These are phyloP conservation scores for Wickerhamiella qilinensis DNA, from an alignment of 805 yeast genomes.

Conservation along the genomic window DNA sequence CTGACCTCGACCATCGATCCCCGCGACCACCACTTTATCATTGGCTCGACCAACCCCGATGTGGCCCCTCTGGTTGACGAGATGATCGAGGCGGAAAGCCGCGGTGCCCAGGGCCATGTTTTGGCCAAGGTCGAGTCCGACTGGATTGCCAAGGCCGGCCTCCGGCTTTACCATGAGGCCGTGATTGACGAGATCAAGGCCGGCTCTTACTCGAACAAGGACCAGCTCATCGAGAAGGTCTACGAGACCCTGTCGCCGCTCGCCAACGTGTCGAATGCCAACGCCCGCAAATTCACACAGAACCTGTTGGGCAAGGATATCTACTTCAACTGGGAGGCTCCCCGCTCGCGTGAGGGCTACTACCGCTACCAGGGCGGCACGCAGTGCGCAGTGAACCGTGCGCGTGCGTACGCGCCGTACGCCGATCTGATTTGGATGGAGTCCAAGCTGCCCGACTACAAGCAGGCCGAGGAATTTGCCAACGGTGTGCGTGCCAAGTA, in stretches of 20 bases:
- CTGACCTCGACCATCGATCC: constrained; percentile 85
- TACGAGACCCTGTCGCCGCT: constrained; percentile 55
- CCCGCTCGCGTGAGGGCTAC: constrained; percentile 93
- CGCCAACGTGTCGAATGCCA: constrained; percentile 57
- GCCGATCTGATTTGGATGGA: constrained; percentile 98
- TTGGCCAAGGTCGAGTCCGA: constrained; percentile 61
- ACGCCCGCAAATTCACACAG: constrained; percentile 63
- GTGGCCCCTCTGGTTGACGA: constrained; percentile 57
- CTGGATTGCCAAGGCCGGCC: constrained; percentile 71
- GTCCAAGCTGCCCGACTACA: constrained; percentile 83
- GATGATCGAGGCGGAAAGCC: constrained; percentile 65
- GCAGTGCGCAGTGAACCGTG: constrained; percentile 93
- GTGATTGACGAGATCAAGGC: constrained; percentile 65
- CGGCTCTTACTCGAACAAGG: constrained; percentile 43
- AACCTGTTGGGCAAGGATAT: constrained; percentile 66
- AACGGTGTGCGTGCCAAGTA: constrained; percentile 65
- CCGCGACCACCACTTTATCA: constrained; percentile 84
- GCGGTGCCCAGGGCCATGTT: constrained; percentile 55
- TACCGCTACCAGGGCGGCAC: constrained; percentile 94
- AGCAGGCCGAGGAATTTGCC: constrained; percentile 89
- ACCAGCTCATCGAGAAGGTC: constrained; percentile 48
- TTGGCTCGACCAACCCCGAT: constrained; percentile 81
- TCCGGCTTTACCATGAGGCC: constrained; percentile 82
- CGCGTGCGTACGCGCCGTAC: constrained; percentile 86
- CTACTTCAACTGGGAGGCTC: constrained; percentile 86